A percentile compares a stretch with the other conserved stretches of the same genome.
Evolutionary conservation across 768 basidiomycete species (phyloP).

Genomic region (Termitomyces sp.): DNA sequence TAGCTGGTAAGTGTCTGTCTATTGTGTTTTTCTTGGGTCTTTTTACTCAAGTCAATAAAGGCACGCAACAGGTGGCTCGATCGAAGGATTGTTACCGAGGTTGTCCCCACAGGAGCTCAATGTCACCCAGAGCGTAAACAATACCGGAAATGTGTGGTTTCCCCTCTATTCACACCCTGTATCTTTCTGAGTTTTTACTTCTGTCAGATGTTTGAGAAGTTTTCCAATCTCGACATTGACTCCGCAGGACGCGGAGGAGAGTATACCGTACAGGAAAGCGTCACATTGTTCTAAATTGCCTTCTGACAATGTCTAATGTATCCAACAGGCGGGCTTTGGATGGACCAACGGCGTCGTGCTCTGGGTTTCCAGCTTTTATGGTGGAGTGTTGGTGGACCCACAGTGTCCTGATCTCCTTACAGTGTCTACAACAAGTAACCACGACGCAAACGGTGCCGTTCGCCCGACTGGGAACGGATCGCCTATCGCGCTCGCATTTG

Average conservation of each 20-base stretch:
- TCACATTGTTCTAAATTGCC: conserved; percentile 12
- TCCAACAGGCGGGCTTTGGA: conserved; percentile 66
- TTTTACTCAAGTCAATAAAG: conserved; percentile 28
- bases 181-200: neutral
- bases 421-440: conserved; percentile 15
- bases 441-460: conserved; percentile 12
- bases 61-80: conserved; percentile 86
- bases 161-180: neutral
- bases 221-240: conserved; percentile 75
- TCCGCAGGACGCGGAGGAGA: conserved; percentile 81
- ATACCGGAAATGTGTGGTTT: conserved; percentile 70
- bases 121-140: conserved; percentile 58
- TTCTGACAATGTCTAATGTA: neutral
- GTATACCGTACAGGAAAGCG: conserved; percentile 76
- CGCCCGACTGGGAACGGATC: conserved; percentile 1
- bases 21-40: neutral
- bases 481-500: neutral
- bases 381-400: conserved; percentile 54
- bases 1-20: conserved; percentile 62
- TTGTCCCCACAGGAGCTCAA: conserved; percentile 70
- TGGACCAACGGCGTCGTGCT: conserved; percentile 86
- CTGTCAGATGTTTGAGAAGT: conserved; percentile 83
- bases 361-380: conserved; percentile 71
- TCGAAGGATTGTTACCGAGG: conserved; percentile 63
- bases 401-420: conserved; percentile 51